Percentiles rank a stretch among this genome's conserved stretches.
phyloP scores from a whole-genome alignment of 106 monocot genomes.

The Xerophyta viscosa region DNA sequence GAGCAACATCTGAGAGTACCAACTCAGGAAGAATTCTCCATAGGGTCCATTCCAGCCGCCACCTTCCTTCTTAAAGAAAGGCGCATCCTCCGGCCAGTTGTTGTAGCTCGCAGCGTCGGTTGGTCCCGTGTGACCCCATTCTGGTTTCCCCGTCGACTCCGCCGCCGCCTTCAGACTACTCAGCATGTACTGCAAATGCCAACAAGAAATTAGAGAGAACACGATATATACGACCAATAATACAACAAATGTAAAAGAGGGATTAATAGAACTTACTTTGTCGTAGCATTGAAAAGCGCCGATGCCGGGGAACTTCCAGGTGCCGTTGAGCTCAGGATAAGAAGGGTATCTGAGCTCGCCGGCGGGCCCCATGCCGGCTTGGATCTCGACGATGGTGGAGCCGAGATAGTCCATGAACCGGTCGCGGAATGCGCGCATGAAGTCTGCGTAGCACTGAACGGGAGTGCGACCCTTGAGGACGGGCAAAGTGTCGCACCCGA shows the following conservation, averaged over 20 bases:
- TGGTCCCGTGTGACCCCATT: constrained; percentile 64
- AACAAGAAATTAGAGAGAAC: no score
- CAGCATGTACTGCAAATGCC: no score
- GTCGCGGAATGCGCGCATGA: constrained; percentile 60
- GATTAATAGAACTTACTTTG: no score
- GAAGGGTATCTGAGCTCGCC: constrained; percentile 84
- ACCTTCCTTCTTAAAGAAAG: constrained; percentile 61
- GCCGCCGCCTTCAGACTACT: background rate
- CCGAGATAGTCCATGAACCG: constrained; percentile 54
- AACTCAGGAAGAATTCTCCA: constrained; percentile 67
- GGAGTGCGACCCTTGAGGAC: constrained; percentile 64
- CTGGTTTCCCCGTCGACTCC: constrained; percentile 43
- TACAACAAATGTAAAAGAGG: no score
- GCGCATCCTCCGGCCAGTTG: constrained; percentile 65
- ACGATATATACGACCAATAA: no score
- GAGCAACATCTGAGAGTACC: constrained; percentile 64
- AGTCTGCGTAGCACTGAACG: constrained; percentile 68
- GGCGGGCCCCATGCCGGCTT: constrained; percentile 77
- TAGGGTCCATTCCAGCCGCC: constrained; percentile 65
- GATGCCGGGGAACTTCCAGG: constrained; percentile 73
- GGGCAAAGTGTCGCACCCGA: constrained; percentile 65
- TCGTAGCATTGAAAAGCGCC: constrained; percentile 87
- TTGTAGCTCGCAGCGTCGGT: constrained; percentile 61
- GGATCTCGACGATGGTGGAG: constrained; percentile 51
- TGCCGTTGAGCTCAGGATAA: constrained; percentile 68